phyloP scores from a whole-genome alignment of 768 basidiomycete species.

The Phylloporus sp. region DNA sequence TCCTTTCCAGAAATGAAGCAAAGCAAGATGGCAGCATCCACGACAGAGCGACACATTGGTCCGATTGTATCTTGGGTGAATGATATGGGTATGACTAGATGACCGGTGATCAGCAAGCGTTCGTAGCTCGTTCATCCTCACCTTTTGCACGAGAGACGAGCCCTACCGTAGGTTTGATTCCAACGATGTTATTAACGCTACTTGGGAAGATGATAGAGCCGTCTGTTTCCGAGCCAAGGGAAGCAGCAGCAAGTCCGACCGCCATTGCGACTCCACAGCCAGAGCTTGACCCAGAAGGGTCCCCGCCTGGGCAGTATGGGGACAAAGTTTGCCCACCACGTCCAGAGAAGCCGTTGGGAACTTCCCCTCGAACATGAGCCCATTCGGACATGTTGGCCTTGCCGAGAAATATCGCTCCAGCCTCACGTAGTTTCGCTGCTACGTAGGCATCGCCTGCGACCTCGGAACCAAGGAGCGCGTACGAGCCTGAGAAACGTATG shows the following conservation, averaged over 20 bases:
- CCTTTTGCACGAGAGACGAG: slow-evolving; percentile 36
- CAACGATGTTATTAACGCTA: slow-evolving; percentile 39
- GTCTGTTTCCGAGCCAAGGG: slow-evolving; percentile 45
- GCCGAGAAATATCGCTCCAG: slow-evolving; percentile 37
- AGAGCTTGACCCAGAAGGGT: slow-evolving; percentile 40
- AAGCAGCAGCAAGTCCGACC: slow-evolving; percentile 39
- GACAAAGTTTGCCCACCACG: slow-evolving; percentile 42
- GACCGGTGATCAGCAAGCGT: neutral
- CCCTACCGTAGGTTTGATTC: slow-evolving; percentile 39
- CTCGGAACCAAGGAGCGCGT: slow-evolving; percentile 33
- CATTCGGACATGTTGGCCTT: slow-evolving; percentile 44
- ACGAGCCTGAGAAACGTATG: slow-evolving; percentile 25
- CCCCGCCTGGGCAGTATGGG: slow-evolving; percentile 38
- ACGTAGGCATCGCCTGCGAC: slow-evolving; percentile 32
- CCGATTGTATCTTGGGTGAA: slow-evolving; percentile 56
- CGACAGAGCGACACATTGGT: slow-evolving; percentile 48
- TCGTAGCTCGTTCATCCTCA: neutral
- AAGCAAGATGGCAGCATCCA: slow-evolving; percentile 53
- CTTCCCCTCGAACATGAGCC: slow-evolving; percentile 37
- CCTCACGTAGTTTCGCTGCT: slow-evolving; percentile 26
- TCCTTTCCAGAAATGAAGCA: slow-evolving; percentile 51
- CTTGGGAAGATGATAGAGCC: slow-evolving; percentile 46
- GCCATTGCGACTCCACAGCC: slow-evolving; percentile 40
- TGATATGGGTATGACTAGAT: slow-evolving; percentile 52
- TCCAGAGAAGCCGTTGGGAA: slow-evolving; percentile 42